phyloP scores from a whole-genome alignment of 805 yeast genomes.

The Yueomyces sp. region DNA sequence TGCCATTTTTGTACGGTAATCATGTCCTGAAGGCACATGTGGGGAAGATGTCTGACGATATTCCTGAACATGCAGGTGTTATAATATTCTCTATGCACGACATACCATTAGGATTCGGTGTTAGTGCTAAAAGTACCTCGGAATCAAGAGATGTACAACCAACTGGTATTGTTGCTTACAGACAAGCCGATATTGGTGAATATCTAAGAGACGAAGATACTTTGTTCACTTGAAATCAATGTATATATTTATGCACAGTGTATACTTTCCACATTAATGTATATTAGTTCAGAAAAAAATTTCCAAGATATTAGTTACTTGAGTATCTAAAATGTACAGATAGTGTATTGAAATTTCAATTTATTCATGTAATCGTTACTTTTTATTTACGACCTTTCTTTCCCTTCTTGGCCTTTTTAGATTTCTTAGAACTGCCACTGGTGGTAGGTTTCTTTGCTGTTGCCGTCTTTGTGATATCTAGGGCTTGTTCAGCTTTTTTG shows the following conservation, averaged over 20 bases:
- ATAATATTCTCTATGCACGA: slow-evolving; percentile 85
- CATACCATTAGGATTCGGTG: slow-evolving; percentile 90
- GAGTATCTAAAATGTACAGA: too few relatives aligned
- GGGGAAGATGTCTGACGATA: slow-evolving; percentile 93
- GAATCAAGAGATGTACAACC: slow-evolving; percentile 86
- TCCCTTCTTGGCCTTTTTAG: slow-evolving; percentile 5
- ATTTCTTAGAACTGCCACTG: neutral
- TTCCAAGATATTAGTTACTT: too few relatives aligned
- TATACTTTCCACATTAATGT: too few relatives aligned
- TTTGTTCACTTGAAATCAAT: slow-evolving; percentile 48
- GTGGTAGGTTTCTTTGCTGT: slow-evolving; percentile 4
- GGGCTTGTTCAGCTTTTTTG: slow-evolving; percentile 20
- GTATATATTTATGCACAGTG: too few relatives aligned
- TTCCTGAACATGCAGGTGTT: slow-evolving; percentile 96
- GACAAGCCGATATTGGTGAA: slow-evolving; percentile 97
- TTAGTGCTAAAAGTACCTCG: slow-evolving; percentile 78
- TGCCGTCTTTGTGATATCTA: slow-evolving; percentile 18
- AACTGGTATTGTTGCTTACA: slow-evolving; percentile 84
- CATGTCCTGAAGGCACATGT: slow-evolving; percentile 93
- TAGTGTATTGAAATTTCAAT: too few relatives aligned
- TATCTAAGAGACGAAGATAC: slow-evolving; percentile 97
- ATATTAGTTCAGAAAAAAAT: too few relatives aligned
- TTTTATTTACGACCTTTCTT: slow-evolving; percentile 16
- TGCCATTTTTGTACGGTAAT: slow-evolving; percentile 96
- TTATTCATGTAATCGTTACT: neutral